Percentiles rank a stretch among this genome's conserved stretches.
phyloP scores from a whole-genome alignment of 257 asterid species.

The Misopates orontium region DNA sequence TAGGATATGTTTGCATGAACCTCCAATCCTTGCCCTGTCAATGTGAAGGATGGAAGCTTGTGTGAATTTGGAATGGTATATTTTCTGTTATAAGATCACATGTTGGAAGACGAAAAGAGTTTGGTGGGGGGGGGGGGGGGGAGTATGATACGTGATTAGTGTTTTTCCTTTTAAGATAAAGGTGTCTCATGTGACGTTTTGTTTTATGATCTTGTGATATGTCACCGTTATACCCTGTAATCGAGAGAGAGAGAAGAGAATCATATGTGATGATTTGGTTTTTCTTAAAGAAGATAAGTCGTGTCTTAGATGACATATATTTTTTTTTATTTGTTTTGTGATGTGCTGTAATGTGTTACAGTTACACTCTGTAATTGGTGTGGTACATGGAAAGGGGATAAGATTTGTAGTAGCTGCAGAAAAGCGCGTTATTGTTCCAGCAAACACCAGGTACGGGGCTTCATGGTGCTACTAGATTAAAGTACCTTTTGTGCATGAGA shows the following conservation, averaged over 20 bases:
- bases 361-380: conserved; percentile 88
- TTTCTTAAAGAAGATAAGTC: background rate
- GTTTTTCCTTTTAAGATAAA: too few relatives aligned
- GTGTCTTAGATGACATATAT: conserved; percentile 8
- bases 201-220: too few relatives aligned
- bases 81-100: background rate
- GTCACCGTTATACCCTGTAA: too few relatives aligned
- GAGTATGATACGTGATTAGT: too few relatives aligned
- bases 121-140: too few relatives aligned
- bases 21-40: too few relatives aligned
- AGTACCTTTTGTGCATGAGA: conserved; percentile 9
- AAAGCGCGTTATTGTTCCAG: conserved; percentile 74
- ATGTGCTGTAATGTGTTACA: conserved; percentile 32
- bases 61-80: background rate
- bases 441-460: conserved; percentile 71
- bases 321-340: background rate
- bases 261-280: background rate
- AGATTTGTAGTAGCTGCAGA: conserved; percentile 72
- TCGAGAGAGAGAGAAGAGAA: background rate
- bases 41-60: too few relatives aligned
- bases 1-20: too few relatives aligned
- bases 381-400: conserved; percentile 91
- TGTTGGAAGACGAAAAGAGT: background rate
- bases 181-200: too few relatives aligned
- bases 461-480: too few relatives aligned